Percentiles rank a stretch among this genome's conserved stretches.
Conservation (phyloP, 192 early-diverging fungal genomes). For the Backusella psychrophila region DNA sequence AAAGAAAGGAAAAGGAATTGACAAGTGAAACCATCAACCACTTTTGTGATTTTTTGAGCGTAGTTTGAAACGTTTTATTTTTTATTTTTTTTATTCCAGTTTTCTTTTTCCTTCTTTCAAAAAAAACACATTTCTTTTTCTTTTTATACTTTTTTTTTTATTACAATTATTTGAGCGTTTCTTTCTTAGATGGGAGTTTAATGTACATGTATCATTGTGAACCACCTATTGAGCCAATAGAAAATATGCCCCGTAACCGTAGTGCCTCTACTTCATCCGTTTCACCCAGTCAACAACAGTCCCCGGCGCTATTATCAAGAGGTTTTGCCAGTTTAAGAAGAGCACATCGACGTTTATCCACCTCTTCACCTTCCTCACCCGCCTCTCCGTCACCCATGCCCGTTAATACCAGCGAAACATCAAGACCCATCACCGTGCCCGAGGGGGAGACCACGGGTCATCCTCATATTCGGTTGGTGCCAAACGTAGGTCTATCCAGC, state of each 20-base stretch:
- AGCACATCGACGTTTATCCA: slow-evolving; percentile 5
- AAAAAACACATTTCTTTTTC: background rate
- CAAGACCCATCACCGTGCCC: background rate
- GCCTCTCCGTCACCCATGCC: background rate
- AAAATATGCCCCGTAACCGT: slow-evolving; percentile 7
- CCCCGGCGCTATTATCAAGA: slow-evolving; percentile 12
- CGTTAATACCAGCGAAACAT: background rate
- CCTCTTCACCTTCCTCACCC: background rate
- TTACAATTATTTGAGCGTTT: background rate
- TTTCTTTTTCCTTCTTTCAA: background rate
- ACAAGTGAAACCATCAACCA: background rate
- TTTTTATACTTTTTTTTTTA: background rate
- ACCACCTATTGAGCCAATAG: background rate
- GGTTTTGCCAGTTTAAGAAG: slow-evolving; percentile 11
- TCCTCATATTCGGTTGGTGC: slow-evolving; percentile 5
- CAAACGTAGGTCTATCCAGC: slow-evolving; percentile 1
- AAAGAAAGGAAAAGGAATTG: background rate
- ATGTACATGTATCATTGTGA: background rate
- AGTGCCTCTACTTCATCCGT: background rate
- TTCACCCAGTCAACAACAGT: background rate
- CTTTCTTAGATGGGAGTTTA: background rate
- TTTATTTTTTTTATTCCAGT: background rate
- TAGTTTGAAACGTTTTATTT: background rate
- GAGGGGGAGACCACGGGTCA: no score
- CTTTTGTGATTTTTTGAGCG: background rate